Conservation (phyloP, 2,329 filamentous ascomycete genomes). For the Hyphodiscus sp. region DNA sequence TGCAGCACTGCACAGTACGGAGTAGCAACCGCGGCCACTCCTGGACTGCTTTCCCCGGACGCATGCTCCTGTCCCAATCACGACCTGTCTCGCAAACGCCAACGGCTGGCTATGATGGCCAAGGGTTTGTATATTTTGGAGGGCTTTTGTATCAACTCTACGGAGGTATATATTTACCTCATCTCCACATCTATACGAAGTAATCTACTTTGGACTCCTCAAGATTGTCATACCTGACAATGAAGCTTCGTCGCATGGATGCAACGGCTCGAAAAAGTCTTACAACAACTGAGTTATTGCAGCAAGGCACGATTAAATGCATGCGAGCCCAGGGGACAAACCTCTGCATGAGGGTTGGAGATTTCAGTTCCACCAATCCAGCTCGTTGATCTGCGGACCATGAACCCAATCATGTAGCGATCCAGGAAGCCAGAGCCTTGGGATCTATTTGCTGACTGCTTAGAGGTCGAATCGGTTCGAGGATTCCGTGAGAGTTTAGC, state of each 20-base stretch:
- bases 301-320: background rate
- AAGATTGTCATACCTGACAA: too few relatives aligned
- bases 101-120: too few relatives aligned
- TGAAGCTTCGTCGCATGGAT: background rate
- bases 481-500: too few relatives aligned
- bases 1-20: too few relatives aligned
- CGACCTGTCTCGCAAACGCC: too few relatives aligned
- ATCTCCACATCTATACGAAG: too few relatives aligned
- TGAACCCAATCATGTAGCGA: background rate
- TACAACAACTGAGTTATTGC: background rate
- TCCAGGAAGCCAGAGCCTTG: background rate
- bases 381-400: background rate
- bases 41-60: background rate
- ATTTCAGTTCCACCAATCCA: background rate
- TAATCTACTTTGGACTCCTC: too few relatives aligned
- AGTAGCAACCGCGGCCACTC: background rate
- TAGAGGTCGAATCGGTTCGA: background rate
- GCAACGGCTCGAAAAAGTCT: background rate
- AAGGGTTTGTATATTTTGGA: too few relatives aligned
- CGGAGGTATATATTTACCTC: too few relatives aligned
- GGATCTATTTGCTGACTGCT: background rate
- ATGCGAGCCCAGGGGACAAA: background rate
- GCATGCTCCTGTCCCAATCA: background rate
- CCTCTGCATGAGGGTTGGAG: background rate
- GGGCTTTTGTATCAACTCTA: too few relatives aligned